Conservation (phyloP, 371 early-diverging fungal species). For the Rhizopus stolonifer region DNA sequence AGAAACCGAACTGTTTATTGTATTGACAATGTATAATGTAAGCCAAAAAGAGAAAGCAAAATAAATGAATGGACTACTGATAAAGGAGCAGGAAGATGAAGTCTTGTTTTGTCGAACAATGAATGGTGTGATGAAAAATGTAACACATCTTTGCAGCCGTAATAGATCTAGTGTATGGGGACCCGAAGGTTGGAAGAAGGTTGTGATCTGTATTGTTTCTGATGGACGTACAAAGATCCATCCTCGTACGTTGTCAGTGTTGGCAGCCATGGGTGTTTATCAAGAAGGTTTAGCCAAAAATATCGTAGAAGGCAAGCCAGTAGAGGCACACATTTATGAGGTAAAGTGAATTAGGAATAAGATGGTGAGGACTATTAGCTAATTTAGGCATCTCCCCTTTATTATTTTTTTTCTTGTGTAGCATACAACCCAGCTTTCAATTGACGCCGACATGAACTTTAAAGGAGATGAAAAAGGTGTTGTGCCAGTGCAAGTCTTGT, state of each 20-base stretch:
- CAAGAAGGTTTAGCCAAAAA: slow-evolving; percentile 80
- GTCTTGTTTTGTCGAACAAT: slow-evolving; percentile 72
- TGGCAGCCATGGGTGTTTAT: slow-evolving; percentile 79
- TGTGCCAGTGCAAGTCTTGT: slow-evolving; percentile 78
- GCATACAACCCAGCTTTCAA: slow-evolving; percentile 77
- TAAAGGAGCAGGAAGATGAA: slow-evolving; percentile 60
- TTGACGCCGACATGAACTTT: slow-evolving; percentile 63
- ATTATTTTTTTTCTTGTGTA: slow-evolving; percentile 12
- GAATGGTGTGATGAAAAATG: slow-evolving; percentile 72
- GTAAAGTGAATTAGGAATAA: slow-evolving; percentile 17
- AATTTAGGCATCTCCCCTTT: not conserved
- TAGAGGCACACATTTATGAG: slow-evolving; percentile 80
- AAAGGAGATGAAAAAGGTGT: slow-evolving; percentile 64
- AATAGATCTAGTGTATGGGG: slow-evolving; percentile 61
- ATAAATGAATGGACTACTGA: not conserved
- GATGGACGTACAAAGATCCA: slow-evolving; percentile 68
- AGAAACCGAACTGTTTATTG: slow-evolving; percentile 69
- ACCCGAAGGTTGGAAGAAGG: slow-evolving; percentile 72
- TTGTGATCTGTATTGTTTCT: slow-evolving; percentile 68
- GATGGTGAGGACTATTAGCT: not conserved
- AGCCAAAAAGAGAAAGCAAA: slow-evolving; percentile 6
- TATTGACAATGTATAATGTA: slow-evolving; percentile 75
- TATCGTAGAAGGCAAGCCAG: slow-evolving; percentile 63
- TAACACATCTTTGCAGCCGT: slow-evolving; percentile 65
- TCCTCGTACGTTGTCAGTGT: slow-evolving; percentile 65